These are phyloP conservation scores for Starmera amethionina DNA, from an alignment of 805 yeast genomes.

Conservation along the genomic window DNA sequence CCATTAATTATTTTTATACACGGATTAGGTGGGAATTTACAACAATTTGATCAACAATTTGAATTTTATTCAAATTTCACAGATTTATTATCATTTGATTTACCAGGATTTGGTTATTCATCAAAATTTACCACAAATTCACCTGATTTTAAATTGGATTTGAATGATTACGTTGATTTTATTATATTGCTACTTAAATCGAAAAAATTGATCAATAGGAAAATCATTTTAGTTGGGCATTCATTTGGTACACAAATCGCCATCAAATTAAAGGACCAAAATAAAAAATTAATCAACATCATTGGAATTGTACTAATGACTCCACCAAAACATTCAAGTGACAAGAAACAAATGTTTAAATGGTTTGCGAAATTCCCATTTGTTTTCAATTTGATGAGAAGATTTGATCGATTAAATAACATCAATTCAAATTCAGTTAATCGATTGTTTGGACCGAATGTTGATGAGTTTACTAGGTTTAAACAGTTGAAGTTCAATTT, in stretches of 20 bases:
- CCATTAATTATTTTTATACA: constrained; percentile 67
- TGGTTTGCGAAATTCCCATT: constrained; percentile 3
- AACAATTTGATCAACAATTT: constrained; percentile 67
- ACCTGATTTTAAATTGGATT: constrained; percentile 4
- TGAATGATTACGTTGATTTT: constrained; percentile 10
- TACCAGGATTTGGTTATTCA: constrained; percentile 75
- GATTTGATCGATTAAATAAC: constrained; percentile 16
- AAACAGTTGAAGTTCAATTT: constrained; percentile 19
- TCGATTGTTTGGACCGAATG: constrained; percentile 9
- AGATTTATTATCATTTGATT: constrained; percentile 61
- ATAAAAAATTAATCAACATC: constrained; percentile 2
- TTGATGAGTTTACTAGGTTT: constrained; percentile 10
- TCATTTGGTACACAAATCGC: constrained; percentile 62
- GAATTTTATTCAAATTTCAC: constrained; percentile 52
- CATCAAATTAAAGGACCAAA: constrained; percentile 32
- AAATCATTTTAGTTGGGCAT: constrained; percentile 49
- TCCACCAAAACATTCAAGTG: constrained; percentile 31
- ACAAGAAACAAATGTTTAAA: constrained; percentile 1
- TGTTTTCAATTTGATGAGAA: constrained; percentile 14
- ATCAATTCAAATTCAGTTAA: constrained; percentile 11
- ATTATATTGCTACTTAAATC: constrained; percentile 5
- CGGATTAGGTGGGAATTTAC: constrained; percentile 85
- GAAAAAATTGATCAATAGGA: constrained; percentile 6
- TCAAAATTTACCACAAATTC: not conserved
- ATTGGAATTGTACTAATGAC: constrained; percentile 27